A percentile compares a stretch with the other conserved stretches of the same genome.
Conservation (phyloP, 257 asterid species). For the Jacaranda mimosifolia region DNA sequence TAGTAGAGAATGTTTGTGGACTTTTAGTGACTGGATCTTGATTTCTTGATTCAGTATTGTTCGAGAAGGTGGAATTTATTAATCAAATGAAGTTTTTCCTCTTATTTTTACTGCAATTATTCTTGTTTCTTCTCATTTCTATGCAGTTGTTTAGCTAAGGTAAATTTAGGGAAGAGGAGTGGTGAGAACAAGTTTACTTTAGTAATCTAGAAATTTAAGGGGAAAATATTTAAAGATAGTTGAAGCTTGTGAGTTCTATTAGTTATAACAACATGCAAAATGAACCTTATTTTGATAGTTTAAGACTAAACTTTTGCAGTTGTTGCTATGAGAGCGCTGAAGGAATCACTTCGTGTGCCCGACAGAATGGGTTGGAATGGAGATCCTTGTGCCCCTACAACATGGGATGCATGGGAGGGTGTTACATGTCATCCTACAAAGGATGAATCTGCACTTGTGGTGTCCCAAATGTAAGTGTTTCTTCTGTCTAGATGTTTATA, state of each 20-base stretch:
- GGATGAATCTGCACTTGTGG: slow-evolving; percentile 65
- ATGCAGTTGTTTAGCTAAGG: not conserved
- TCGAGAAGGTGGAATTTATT: not conserved
- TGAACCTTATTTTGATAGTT: slow-evolving; percentile 21
- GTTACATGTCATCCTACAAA: slow-evolving; percentile 80
- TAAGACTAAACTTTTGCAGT: slow-evolving; percentile 59
- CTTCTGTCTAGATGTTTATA: not conserved
- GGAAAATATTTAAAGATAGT: not conserved
- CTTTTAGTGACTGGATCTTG: not conserved
- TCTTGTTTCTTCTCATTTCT: not conserved
- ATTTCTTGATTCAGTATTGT: slow-evolving; percentile 3
- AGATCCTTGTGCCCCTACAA: slow-evolving; percentile 97
- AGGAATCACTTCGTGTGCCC: slow-evolving; percentile 89
- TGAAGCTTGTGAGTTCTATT: slow-evolving; percentile 17
- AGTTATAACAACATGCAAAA: not conserved
- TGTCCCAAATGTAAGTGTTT: slow-evolving; percentile 83
- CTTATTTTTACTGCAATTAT: not conserved
- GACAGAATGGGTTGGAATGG: slow-evolving; percentile 99
- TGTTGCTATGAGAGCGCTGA: slow-evolving; percentile 85
- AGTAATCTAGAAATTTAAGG: slow-evolving; percentile 1
- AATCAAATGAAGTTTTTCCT: not conserved
- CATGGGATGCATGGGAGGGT: slow-evolving; percentile 99
- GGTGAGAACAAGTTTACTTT: not conserved
- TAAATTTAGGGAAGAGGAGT: not conserved
- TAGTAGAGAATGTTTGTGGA: slow-evolving; percentile 8